Evolutionary conservation across 495 filamentous ascomycete species (phyloP), one percentile per base, ranked within the genome.

Genomic region (Lasiosphaeria miniovina): DNA sequence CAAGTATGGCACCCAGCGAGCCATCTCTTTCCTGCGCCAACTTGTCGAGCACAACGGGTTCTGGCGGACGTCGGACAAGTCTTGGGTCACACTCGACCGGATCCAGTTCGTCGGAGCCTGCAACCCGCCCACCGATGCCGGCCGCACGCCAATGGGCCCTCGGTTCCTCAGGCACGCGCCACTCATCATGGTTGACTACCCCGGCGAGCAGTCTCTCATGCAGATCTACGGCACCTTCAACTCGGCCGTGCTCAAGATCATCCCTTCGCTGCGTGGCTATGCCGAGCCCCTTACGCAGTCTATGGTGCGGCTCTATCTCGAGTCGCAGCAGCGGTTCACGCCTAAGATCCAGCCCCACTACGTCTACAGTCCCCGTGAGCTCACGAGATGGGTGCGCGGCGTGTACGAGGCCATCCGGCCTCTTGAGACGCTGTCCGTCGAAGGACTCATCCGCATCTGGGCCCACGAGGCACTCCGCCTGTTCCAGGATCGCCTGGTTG

Each of bases 201-300:
- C 94, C 59, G 94, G 95, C 65, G 92, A 99, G 74, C 77, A 89
- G 43, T 99, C 94, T 6, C 82, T 99, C 54, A 87, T 83, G 41
- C 94, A 99, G 68, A 99, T 99, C 58, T 99, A 99, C 72, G 93
- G 95, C 66, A 98, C 94, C 2, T 99, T 99, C 83, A 99, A 96
- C 73, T 90, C 82, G 62, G 94, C 95, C 11, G 82, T 98, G 53
- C 86, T 99, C 64, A 99, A 99, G 82, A 93, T 98, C 60, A 88
- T 98, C 60, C 93, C 94, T 2, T 85, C 92, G 33, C 80, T 99
- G n/a, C 90, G 93, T 61, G 94, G 94, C 50, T 96, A 97, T 73
- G 85, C 95, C 1, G 95, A 96, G 31, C 80, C 91, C 24, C 86
- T 99, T 43, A 99, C 94, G 2, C 95, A 96, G 74, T 89, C 95